Evolutionary conservation across 2,329 filamentous ascomycete genomes (phyloP).

Genomic region (Juglanconis sp.): DNA sequence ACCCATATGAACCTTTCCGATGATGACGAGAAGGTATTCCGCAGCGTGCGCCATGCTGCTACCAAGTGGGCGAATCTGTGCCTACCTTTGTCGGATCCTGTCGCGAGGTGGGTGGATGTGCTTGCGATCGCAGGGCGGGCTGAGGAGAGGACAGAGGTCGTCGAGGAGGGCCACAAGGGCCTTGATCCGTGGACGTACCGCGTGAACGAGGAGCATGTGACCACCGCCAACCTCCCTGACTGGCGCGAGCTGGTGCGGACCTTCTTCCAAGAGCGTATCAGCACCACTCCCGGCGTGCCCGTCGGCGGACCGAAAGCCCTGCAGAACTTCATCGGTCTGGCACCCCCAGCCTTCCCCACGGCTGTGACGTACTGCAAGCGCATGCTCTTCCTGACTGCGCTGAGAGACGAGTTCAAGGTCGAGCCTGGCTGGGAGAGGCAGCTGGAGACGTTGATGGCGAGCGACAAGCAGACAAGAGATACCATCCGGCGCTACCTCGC

Average conservation of each 20-base stretch:
- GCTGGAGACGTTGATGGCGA: slow-evolving; percentile 69
- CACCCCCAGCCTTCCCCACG: slow-evolving; percentile 59
- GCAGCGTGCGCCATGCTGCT: slow-evolving; percentile 76
- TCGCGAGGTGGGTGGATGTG: slow-evolving; percentile 84
- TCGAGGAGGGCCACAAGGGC: slow-evolving; percentile 87
- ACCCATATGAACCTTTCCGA: slow-evolving; percentile 61
- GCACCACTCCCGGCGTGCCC: slow-evolving; percentile 31
- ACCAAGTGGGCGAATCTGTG: slow-evolving; percentile 90
- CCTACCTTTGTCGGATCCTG: slow-evolving; percentile 72
- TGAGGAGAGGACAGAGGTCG: slow-evolving; percentile 73
- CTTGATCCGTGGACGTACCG: slow-evolving; percentile 64
- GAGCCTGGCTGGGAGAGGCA: slow-evolving; percentile 83
- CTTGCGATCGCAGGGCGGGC: slow-evolving; percentile 68
- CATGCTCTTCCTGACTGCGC: slow-evolving; percentile 48
- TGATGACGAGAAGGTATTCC: slow-evolving; percentile 45
- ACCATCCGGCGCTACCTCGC: slow-evolving; percentile 55
- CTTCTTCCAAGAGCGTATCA: slow-evolving; percentile 43
- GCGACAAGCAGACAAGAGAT: slow-evolving; percentile 62
- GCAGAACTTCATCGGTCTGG: slow-evolving; percentile 45
- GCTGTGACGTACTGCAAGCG: slow-evolving; percentile 65
- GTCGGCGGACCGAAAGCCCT: slow-evolving; percentile 37
- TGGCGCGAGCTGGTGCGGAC: slow-evolving; percentile 49
- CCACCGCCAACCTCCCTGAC: slow-evolving; percentile 40
- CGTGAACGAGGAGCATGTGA: slow-evolving; percentile 38
- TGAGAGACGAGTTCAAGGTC: slow-evolving; percentile 48